Base-by-base conservation (phyloP, 106 monocot genomes). In the Posidonia australis region DNA sequence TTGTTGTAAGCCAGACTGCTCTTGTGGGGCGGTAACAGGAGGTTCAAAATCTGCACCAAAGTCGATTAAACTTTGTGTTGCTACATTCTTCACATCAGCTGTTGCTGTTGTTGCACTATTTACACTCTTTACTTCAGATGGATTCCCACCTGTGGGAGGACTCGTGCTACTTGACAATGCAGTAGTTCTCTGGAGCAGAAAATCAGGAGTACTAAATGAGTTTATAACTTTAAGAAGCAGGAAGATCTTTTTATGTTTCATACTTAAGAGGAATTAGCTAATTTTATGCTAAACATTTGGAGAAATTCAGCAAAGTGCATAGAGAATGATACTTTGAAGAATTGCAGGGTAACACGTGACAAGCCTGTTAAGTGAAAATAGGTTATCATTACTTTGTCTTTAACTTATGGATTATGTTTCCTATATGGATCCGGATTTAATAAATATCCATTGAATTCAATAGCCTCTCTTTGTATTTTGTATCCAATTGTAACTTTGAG, bases 51-150 rank as follows among this genome's bases (percentile, higher is more conserved):
- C 87, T 28, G 66, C 72, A 75, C 58, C 70, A 30, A 90, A 98
- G 77, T 90, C 90, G 21, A 98, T 98, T 70, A 98, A 85, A 69
- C 90, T 90, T 59, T 72, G 76, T 44, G 51, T 28, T 31, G 66
- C 70, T 44, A 56, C 84, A 58, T 18, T 69, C 76, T 87, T 90
- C 51, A 68, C 44, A 70, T 90, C 84, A 28, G 54, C 48, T 48
- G 78, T 13, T 23, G 58, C 27, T 14, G 27, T 29, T 27, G 28
- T 58, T 58, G 5, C 58, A 0, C 17, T 28, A 1, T 58, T 58
- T 28, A 52, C 82, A 45, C 29, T 68, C 76, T 84, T 87, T 54
- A 63, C 42, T 74, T 90, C 80, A 30, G 49, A 51, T 62, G 77
- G 51, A 65, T 63, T 77, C 36, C 52, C 82, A 68, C 78, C 81